These are phyloP conservation scores for Scopulariopsis brevicaulis DNA, from an alignment of 2,329 filamentous ascomycete genomes.

Conservation along the genomic window DNA sequence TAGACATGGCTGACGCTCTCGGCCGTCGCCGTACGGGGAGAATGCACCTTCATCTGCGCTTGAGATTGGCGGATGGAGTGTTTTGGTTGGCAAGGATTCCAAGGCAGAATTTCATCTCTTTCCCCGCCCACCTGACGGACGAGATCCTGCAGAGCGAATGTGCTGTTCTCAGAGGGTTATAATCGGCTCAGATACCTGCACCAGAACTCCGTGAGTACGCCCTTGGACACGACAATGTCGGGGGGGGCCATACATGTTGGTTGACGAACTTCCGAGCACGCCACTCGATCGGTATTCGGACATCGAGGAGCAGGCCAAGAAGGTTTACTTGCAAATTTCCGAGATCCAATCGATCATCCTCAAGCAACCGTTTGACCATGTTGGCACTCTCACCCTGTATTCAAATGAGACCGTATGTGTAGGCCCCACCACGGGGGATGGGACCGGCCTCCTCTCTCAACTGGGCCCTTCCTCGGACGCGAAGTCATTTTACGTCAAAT, in stretches of 20 bases:
- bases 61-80: conserved; percentile 7
- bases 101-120: conserved; percentile 6
- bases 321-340: conserved; percentile 11
- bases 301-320: conserved; percentile 9
- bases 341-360: conserved; percentile 7
- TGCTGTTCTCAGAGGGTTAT: conserved; percentile 9
- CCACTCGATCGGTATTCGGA: conserved; percentile 10
- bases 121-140: conserved; percentile 4
- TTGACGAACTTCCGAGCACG: conserved; percentile 12
- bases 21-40: conserved; percentile 5
- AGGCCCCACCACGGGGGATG: conserved; percentile 6
- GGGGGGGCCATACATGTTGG: conserved; percentile 15
- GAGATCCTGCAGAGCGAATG: conserved; percentile 7
- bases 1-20: conserved; percentile 6
- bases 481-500: conserved; percentile 12
- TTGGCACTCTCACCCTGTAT: conserved; percentile 5
- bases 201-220: conserved; percentile 12
- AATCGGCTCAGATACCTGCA: conserved; percentile 14
- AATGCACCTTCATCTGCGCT: conserved; percentile 7
- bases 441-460: conserved; percentile 6
- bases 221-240: conserved; percentile 9
- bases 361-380: conserved; percentile 3
- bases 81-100: conserved; percentile 7
- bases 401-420: conserved; percentile 4
- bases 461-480: conserved; percentile 10